Evolutionary conservation across 345 rosid species (phyloP).

Genomic region (Camelina hispida): DNA sequence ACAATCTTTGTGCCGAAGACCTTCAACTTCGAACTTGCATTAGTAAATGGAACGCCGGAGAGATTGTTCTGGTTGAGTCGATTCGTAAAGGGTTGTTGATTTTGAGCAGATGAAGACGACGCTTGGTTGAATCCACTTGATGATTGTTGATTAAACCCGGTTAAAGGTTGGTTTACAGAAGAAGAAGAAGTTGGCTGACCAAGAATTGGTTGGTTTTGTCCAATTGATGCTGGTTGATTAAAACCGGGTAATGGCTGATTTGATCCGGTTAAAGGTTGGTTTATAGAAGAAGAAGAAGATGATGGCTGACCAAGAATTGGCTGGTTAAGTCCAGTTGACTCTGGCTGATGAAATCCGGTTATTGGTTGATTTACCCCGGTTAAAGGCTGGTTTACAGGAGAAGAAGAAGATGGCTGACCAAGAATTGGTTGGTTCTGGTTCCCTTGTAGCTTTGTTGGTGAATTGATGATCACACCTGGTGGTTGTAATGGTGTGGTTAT

Average conservation of each 20-base stretch:
- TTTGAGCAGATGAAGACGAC: conserved; percentile 25
- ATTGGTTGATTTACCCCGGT: conserved; percentile 51
- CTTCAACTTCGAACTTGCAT: conserved; percentile 43
- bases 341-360: conserved; percentile 47
- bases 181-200: conserved; percentile 41
- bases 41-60: conserved; percentile 44
- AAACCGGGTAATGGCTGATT: conserved; percentile 50
- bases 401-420: conserved; percentile 49
- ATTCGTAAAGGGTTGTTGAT: conserved; percentile 30
- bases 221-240: conserved; percentile 46
- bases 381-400: conserved; percentile 52
- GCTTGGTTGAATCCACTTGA: conserved; percentile 48
- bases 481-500: conserved; percentile 46
- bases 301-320: conserved; percentile 50
- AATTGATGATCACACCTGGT: conserved; percentile 39
- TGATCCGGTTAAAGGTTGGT: conserved; percentile 52
- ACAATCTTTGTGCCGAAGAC: conserved; percentile 14
- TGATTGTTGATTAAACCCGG: conserved; percentile 51
- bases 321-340: conserved; percentile 39
- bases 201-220: conserved; percentile 45
- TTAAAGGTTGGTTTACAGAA: conserved; percentile 49
- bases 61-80: conserved; percentile 45
- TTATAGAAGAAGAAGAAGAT: conserved; percentile 46
- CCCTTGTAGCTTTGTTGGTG: conserved; percentile 34
- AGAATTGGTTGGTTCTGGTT: conserved; percentile 48